Conservation (phyloP, 192 early-diverging fungal genomes). For the Gigaspora rosea region DNA sequence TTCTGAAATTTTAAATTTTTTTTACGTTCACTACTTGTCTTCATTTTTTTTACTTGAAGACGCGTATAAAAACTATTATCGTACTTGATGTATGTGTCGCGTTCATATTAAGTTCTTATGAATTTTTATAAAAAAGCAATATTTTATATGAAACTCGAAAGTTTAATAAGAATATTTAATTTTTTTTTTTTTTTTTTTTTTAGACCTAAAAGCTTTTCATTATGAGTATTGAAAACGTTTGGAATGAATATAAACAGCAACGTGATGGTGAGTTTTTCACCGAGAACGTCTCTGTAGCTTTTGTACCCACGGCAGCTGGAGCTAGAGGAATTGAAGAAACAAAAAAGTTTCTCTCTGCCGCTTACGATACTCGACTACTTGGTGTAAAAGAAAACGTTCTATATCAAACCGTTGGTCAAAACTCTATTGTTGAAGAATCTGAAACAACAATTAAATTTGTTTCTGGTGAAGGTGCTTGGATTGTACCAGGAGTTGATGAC, state of each 20-base stretch:
- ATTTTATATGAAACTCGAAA: too few relatives aligned
- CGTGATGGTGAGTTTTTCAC: slow-evolving; percentile 32
- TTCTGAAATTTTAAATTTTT: too few relatives aligned
- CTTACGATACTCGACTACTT: slow-evolving; percentile 28
- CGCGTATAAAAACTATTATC: too few relatives aligned
- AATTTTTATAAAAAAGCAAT: too few relatives aligned
- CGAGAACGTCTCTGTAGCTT: slow-evolving; percentile 21
- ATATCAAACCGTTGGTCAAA: slow-evolving; percentile 39
- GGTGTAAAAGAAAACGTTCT: slow-evolving; percentile 41
- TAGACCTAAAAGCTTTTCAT: not conserved
- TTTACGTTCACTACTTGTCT: too few relatives aligned
- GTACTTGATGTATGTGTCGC: too few relatives aligned
- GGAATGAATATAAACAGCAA: slow-evolving; percentile 22
- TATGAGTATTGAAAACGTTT: slow-evolving; percentile 25
- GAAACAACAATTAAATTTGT: slow-evolving; percentile 49
- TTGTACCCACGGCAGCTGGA: slow-evolving; percentile 28
- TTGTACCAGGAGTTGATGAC: slow-evolving; percentile 44
- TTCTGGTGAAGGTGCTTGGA: slow-evolving; percentile 41
- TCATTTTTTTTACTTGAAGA: too few relatives aligned
- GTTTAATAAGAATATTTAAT: too few relatives aligned
- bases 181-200: too few relatives aligned
- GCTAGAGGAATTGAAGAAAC: slow-evolving; percentile 31
- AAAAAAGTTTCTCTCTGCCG: slow-evolving; percentile 13
- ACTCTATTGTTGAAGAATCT: slow-evolving; percentile 47
- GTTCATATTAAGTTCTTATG: too few relatives aligned